Conservation (phyloP, 1,284 basidiomycete species). For the Papiliotrema nemorosa region DNA sequence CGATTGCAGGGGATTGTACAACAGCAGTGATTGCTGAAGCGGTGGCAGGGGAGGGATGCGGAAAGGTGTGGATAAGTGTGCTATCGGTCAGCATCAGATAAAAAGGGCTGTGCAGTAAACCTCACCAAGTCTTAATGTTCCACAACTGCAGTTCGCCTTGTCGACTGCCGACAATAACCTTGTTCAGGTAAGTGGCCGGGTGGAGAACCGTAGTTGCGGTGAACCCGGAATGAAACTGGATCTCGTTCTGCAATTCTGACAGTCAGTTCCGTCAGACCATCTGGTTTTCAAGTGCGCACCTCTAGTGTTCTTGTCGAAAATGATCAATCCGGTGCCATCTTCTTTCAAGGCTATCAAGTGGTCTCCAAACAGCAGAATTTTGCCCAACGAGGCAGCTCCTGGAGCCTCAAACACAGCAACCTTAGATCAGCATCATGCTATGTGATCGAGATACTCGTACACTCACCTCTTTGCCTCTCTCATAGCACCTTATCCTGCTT, state of each 20-base stretch:
- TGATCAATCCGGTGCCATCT: conserved; percentile 71
- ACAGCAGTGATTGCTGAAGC: conserved; percentile 66
- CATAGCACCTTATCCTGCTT: conserved; percentile 67
- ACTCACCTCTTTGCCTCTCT: conserved; percentile 80
- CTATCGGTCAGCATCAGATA: conserved; percentile 23
- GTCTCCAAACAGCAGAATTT: conserved; percentile 71
- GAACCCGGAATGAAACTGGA: conserved; percentile 63
- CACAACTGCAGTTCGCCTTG: conserved; percentile 87
- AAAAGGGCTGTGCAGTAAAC: conserved; percentile 17
- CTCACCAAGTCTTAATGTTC: conserved; percentile 82
- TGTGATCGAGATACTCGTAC: conserved; percentile 4
- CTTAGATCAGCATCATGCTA: conserved; percentile 4
- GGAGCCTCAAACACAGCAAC: conserved; percentile 27
- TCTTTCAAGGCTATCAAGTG: conserved; percentile 75
- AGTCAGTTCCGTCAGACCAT: not conserved
- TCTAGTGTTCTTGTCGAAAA: conserved; percentile 60
- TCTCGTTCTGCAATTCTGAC: conserved; percentile 44
- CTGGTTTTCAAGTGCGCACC: too few species aligned
- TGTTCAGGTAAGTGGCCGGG: conserved; percentile 96
- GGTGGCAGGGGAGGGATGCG: conserved; percentile 41
- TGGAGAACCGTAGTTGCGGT: conserved; percentile 81
- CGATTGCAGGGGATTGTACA: conserved; percentile 90
- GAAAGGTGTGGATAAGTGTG: conserved; percentile 52
- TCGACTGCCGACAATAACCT: conserved; percentile 78
- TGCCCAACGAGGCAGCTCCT: conserved; percentile 42